These are phyloP conservation scores for Terfezia boudieri DNA, from an alignment of 495 filamentous ascomycete species.

Conservation along the genomic window DNA sequence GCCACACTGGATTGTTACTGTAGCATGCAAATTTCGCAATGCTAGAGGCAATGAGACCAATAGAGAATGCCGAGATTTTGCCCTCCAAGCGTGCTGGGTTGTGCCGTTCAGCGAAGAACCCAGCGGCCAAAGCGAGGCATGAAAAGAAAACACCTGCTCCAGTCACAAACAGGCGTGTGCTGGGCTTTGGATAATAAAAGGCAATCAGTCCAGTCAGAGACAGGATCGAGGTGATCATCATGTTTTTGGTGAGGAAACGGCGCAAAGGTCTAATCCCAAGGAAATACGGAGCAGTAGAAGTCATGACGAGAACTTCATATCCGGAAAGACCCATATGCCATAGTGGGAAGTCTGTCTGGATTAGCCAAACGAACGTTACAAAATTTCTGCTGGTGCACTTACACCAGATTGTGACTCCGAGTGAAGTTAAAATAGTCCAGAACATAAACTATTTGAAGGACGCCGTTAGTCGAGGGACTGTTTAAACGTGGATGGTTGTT, in stretches of 20 bases:
- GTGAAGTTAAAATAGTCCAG: constrained; percentile 79
- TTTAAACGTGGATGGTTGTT: no score
- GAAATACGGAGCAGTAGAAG: constrained; percentile 61
- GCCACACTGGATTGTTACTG: constrained; percentile 98
- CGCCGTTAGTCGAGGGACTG: no score
- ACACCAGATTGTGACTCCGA: constrained; percentile 87
- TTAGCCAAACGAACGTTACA: background rate
- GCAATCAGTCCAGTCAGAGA: constrained; percentile 61
- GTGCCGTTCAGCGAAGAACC: constrained; percentile 53
- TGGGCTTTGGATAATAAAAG: constrained; percentile 52
- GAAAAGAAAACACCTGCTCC: constrained; percentile 55
- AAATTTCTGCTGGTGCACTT: constrained; percentile 21
- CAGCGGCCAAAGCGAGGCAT: constrained; percentile 63
- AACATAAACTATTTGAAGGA: constrained; percentile 49
- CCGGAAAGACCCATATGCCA: constrained; percentile 99
- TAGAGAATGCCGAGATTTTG: constrained; percentile 53
- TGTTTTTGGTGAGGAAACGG: constrained; percentile 40
- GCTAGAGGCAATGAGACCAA: constrained; percentile 65
- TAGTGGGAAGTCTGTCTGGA: constrained; percentile 57
- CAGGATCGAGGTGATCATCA: constrained; percentile 46
- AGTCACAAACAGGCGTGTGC: constrained; percentile 55
- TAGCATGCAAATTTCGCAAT: constrained; percentile 82
- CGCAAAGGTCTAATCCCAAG: constrained; percentile 50
- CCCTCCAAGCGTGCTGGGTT: constrained; percentile 56
- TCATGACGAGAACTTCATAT: constrained; percentile 74